phyloP scores from a whole-genome alignment of 2,329 filamentous ascomycete species.

The Seiridium cupressi region DNA sequence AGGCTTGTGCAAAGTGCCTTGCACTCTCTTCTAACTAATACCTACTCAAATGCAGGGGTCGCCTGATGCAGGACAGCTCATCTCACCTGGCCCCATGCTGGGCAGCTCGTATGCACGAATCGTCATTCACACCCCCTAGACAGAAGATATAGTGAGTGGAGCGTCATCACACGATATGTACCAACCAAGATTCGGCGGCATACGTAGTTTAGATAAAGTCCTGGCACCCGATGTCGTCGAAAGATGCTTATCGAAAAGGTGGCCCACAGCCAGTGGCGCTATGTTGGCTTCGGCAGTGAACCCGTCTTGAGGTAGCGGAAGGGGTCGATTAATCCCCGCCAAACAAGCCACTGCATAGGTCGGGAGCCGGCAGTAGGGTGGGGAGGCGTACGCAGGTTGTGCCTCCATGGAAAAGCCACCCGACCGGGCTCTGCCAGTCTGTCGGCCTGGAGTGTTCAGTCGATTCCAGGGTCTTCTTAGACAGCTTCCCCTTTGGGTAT shows the following conservation, averaged over 20 bases:
- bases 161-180: neutral
- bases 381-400: neutral
- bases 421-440: neutral
- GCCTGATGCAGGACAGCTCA: neutral
- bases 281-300: neutral
- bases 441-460: neutral
- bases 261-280: neutral
- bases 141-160: neutral
- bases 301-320: neutral
- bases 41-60: neutral
- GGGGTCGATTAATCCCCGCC: constrained; percentile 3
- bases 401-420: neutral
- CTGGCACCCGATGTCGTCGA: neutral
- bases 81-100: neutral
- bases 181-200: neutral
- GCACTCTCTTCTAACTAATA: neutral
- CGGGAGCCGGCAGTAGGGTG: neutral
- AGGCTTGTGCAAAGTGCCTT: neutral
- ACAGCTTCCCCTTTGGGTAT: constrained; percentile 3
- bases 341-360: constrained; percentile 1
- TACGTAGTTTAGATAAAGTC: neutral
- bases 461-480: neutral
- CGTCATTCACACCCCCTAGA: no score
- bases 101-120: neutral
- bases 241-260: constrained; percentile 4